A percentile compares a stretch with the other conserved stretches of the same genome.
phyloP scores from a whole-genome alignment of 371 early-diverging fungal genomes.

The Mucor indicus region DNA sequence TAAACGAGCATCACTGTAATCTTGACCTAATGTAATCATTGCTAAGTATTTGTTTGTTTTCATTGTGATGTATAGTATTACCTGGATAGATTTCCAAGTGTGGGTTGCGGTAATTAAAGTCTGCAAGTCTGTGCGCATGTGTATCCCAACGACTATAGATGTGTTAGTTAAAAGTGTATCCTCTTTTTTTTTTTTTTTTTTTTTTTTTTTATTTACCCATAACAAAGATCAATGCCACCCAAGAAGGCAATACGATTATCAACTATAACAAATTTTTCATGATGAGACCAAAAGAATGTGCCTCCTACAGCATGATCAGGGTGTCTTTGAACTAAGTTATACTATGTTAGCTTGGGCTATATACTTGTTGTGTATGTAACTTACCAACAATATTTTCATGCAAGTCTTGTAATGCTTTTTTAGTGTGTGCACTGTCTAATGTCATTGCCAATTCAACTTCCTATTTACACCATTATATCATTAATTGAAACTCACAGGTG shows the following conservation, averaged over 20 bases:
- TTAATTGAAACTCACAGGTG: too few relatives aligned
- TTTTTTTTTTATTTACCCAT: constrained; percentile 42
- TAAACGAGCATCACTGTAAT: constrained; percentile 89
- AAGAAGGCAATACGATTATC: constrained; percentile 76
- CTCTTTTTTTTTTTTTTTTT: neutral
- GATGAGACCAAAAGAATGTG: constrained; percentile 77
- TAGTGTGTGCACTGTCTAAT: constrained; percentile 78
- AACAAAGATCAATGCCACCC: constrained; percentile 82
- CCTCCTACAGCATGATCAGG: constrained; percentile 68
- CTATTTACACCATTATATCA: constrained; percentile 23
- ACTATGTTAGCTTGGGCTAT: neutral
- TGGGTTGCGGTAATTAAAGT: constrained; percentile 37
- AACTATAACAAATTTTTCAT: constrained; percentile 76
- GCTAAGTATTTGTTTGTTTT: neutral
- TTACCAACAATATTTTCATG: constrained; percentile 74
- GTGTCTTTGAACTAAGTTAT: constrained; percentile 57
- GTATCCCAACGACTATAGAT: constrained; percentile 78
- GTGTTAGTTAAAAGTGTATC: neutral
- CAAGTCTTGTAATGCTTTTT: constrained; percentile 66
- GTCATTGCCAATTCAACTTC: constrained; percentile 81
- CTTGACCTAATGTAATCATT: constrained; percentile 51
- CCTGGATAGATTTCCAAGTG: constrained; percentile 38
- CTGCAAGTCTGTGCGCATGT: constrained; percentile 45
- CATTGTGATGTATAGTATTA: constrained; percentile 17
- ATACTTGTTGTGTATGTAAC: too few relatives aligned